Percentiles rank a stretch among this genome's conserved stretches.
These are phyloP conservation scores for Pyrus betulifolia DNA, from an alignment of 306 rosid genomes.

Conservation along the genomic window DNA sequence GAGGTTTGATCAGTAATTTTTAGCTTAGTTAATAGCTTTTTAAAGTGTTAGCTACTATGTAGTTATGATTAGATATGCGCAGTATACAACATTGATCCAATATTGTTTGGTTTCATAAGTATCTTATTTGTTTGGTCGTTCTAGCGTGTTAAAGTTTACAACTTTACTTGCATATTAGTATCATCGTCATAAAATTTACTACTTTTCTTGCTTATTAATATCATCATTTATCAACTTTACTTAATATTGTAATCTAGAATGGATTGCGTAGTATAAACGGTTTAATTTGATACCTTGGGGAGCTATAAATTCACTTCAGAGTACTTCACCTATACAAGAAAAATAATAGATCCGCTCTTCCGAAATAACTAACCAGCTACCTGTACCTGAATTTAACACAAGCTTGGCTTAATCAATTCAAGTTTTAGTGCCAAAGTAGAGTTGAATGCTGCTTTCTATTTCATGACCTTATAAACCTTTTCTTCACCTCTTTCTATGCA, in stretches of 20 bases:
- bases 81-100: background rate
- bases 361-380: background rate
- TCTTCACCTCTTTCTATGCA: slow-evolving; percentile 12
- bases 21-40: background rate
- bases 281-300: background rate
- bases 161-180: background rate
- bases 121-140: background rate
- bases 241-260: background rate
- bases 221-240: background rate
- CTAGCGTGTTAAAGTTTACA: background rate
- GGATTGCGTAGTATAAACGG: background rate
- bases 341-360: background rate
- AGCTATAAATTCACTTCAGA: background rate
- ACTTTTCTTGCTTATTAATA: no score
- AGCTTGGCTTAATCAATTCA: background rate
- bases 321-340: background rate
- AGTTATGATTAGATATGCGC: background rate
- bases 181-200: background rate
- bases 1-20: background rate
- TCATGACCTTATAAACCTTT: background rate
- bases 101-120: background rate
- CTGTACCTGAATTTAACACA: background rate
- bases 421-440: background rate
- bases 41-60: background rate
- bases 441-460: background rate